Conservation (phyloP, 495 filamentous ascomycete species). For the Penicillium ochrochloron region DNA sequence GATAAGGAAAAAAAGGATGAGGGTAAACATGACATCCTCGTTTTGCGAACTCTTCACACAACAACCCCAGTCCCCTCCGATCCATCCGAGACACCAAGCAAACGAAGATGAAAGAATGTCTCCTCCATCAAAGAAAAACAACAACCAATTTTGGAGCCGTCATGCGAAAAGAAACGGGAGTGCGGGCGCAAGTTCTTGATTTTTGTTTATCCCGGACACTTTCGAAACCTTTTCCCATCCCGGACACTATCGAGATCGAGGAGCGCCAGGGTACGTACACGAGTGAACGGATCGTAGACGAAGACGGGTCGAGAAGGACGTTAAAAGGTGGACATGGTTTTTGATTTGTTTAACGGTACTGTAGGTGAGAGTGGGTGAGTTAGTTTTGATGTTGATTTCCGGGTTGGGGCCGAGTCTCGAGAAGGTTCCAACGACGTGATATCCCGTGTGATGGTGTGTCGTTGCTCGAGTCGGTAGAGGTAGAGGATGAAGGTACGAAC, state of each 20-base stretch:
- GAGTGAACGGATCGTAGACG: constrained; percentile 41
- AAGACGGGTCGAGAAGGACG: constrained; percentile 41
- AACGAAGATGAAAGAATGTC: constrained; percentile 17
- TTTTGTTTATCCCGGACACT: constrained; percentile 19
- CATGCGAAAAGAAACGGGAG: constrained; percentile 28
- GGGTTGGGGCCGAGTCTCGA: neutral
- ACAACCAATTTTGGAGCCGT: constrained; percentile 31
- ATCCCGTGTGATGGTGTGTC: neutral
- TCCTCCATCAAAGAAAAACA: constrained; percentile 23
- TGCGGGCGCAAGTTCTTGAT: constrained; percentile 17
- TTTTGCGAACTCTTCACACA: constrained; percentile 36
- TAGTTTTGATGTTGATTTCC: constrained; percentile 9
- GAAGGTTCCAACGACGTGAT: neutral
- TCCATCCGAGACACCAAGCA: constrained; percentile 29
- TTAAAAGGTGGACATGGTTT: constrained; percentile 37
- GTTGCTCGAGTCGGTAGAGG: neutral
- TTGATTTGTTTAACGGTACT: constrained; percentile 59
- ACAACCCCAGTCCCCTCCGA: constrained; percentile 34
- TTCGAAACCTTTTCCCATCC: constrained; percentile 29
- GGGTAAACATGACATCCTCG: constrained; percentile 36
- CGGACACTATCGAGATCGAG: constrained; percentile 28
- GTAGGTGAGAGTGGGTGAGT: constrained; percentile 22
- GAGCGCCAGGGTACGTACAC: constrained; percentile 30
- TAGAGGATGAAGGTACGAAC: constrained; percentile 46
- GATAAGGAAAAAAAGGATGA: constrained; percentile 38